A percentile compares a stretch with the other conserved stretches of the same genome.
phyloP scores from a whole-genome alignment of 2,329 filamentous ascomycete species.

The Berkeleyomyces basicola region DNA sequence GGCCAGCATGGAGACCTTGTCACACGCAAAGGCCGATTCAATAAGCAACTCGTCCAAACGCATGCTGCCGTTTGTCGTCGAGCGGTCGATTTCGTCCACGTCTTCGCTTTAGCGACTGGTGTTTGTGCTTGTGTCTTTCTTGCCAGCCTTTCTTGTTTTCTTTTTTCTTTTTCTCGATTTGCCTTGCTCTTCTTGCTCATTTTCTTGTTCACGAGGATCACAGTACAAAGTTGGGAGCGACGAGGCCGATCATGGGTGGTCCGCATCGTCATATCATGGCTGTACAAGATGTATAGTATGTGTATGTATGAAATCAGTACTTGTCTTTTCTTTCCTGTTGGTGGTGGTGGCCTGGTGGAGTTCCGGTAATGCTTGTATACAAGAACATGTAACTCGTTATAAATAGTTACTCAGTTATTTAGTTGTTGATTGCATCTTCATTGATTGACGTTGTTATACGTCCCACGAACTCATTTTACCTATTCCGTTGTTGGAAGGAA shows the following conservation, averaged over 20 bases:
- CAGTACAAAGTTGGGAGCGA: neutral
- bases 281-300: no score
- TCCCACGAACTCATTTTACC: neutral
- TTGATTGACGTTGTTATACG: no score
- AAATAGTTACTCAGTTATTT: no score
- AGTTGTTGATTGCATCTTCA: no score
- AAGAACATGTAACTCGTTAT: no score
- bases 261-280: neutral
- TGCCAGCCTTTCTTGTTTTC: neutral
- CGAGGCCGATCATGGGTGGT: neutral
- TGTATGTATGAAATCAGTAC: no score
- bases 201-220: neutral
- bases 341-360: no score
- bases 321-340: no score
- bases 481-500: neutral
- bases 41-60: neutral
- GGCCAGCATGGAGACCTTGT: neutral
- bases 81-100: neutral
- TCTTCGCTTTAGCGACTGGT: neutral
- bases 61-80: slow-evolving; percentile 1
- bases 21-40: neutral
- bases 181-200: neutral
- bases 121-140: neutral
- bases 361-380: no score
- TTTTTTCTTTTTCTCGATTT: neutral